Base-by-base conservation (phyloP, 164 flowering plant species). In the Tetracentron sinense region DNA sequence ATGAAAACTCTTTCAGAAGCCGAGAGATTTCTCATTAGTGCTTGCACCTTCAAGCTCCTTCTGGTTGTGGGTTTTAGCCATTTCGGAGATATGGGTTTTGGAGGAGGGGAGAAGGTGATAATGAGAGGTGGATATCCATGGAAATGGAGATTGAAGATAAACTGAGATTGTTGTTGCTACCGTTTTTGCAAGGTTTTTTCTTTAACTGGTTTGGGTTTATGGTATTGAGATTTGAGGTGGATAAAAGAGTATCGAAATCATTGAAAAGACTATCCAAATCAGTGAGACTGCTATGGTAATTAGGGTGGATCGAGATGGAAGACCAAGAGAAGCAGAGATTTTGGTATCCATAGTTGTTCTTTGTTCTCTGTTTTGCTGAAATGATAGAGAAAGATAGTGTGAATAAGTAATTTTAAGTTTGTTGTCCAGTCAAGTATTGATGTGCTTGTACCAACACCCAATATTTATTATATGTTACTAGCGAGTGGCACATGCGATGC, bases 1-100 rank as follows among this genome's bases (percentile, higher is more conserved):
- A 91, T 77, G 28, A 89, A 60, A 30, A 96, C 90, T 19, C 86
- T 80, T 64, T 94, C 96, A 42, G 81, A 19, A 55, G 81, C 77
- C 4, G 96, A 67, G 61, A 89, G 76, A 44, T 51, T 75, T 67
- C 74, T 78, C 72, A 78, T 63, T 30, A 84, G 66, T 23, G 78
- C 26, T 44, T 77, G 72, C 49, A 62, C 58, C 15, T 54, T 65
- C 38, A 76, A 75, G 57, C 62, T 78, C 71, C 54, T 65, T 58
- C 60, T 63, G 4, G 75, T 26, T 7, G 76, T 28, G 66, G 83
- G 77, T 52, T 73, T 70, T 11, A 69, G 56, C 74, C 74, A 74
- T 53, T 67, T 77, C 8, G 54, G 67, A 20, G 69, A 60, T 10
- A 26, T 62, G 60, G 72, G 72, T 29, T 75, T 68, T 59, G 50